Conservation (phyloP, 148 eudicot species). For the Limonium bicolor region DNA sequence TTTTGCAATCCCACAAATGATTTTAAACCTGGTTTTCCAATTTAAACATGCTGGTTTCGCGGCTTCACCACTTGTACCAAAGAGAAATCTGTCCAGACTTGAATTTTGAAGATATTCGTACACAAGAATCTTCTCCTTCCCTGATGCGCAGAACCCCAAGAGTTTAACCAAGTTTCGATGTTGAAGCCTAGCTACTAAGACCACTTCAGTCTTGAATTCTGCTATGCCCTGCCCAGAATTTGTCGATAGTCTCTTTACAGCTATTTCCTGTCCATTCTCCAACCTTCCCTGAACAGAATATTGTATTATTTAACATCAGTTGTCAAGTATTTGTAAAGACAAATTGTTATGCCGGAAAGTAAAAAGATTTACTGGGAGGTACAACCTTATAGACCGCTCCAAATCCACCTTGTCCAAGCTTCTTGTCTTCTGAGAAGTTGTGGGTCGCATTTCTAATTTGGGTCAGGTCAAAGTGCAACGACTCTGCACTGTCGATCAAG, state of each 20-base stretch:
- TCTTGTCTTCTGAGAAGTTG: conserved; percentile 5
- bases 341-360: not conserved
- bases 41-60: too few relatives aligned
- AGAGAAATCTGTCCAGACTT: too few relatives aligned
- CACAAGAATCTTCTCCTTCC: conserved; percentile 30
- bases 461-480: conserved; percentile 13
- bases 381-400: conserved; percentile 13
- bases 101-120: conserved; percentile 36
- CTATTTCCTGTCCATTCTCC: conserved; percentile 22
- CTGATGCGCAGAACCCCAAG: conserved; percentile 28
- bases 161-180: conserved; percentile 36
- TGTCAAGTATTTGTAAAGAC: not conserved
- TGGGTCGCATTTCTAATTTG: conserved; percentile 6
- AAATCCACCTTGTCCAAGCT: conserved; percentile 15
- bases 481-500: too few relatives aligned
- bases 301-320: not conserved
- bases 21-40: conserved; percentile 2
- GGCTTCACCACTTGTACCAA: too few relatives aligned
- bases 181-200: conserved; percentile 33
- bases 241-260: conserved; percentile 32
- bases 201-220: conserved; percentile 32
- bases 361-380: not conserved
- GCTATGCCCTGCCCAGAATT: conserved; percentile 29
- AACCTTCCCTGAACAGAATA: conserved; percentile 18
- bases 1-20: conserved; percentile 6